Conservation (phyloP, 2,329 filamentous ascomycete genomes). For the Paraphaeosphaeria sporulosa region DNA sequence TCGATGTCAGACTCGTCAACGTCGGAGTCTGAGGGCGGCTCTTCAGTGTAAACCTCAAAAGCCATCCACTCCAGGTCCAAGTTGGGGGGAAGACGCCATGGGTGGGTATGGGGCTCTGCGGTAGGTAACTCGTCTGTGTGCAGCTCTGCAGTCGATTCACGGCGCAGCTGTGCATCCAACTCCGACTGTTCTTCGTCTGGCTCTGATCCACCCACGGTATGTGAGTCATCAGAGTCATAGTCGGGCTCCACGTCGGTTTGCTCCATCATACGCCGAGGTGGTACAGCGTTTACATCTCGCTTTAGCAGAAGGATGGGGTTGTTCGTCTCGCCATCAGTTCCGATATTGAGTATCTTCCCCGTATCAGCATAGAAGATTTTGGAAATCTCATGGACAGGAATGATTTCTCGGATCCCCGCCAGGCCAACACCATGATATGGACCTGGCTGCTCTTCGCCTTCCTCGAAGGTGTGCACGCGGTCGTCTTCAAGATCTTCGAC, state of each 20-base stretch:
- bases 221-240: constrained; percentile 49
- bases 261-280: constrained; percentile 66
- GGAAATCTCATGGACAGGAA: constrained; percentile 78
- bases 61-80: constrained; percentile 92
- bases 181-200: constrained; percentile 53
- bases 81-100: constrained; percentile 73
- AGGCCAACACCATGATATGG: constrained; percentile 66
- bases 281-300: constrained; percentile 70
- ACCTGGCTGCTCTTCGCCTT: constrained; percentile 63
- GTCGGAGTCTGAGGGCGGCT: constrained; percentile 64
- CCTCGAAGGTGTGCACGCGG: constrained; percentile 71
- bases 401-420: constrained; percentile 71
- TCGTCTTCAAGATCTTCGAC: constrained; percentile 82
- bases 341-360: constrained; percentile 87
- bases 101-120: constrained; percentile 36
- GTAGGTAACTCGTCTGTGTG: constrained; percentile 21
- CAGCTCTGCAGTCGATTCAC: constrained; percentile 48
- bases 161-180: constrained; percentile 54
- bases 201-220: constrained; percentile 42
- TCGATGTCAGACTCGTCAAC: constrained; percentile 48
- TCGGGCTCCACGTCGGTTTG: constrained; percentile 34
- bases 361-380: constrained; percentile 96
- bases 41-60: constrained; percentile 80
- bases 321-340: constrained; percentile 70
- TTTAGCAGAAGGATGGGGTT: constrained; percentile 79